Base-by-base conservation (phyloP, 202 grass and related monocot genomes). In the Schoenoplectus triqueter region DNA sequence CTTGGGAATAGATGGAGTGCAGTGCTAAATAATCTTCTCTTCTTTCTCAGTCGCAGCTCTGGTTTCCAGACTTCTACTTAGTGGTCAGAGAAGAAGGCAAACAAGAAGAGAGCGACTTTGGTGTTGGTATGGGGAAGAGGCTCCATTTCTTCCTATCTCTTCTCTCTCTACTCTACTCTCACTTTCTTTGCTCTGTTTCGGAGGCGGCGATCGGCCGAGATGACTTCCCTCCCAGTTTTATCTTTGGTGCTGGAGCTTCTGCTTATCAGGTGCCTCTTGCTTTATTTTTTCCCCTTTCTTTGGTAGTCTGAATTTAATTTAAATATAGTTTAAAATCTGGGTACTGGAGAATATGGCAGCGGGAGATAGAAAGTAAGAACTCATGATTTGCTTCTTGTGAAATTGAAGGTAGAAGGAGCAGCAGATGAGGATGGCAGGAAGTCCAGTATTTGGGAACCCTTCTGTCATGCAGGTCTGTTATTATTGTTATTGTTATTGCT, bases 381-480 rank as follows among this genome's bases (percentile, higher is more conserved):
- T 42, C 40, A 6, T 77, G 73, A 31, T 44, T n/a, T 81, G 54
- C 46, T 52, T 81, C n/a, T 73, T 42, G 7, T 66, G 55, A 59
- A 77, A 78, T 51, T 86, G 49, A 72, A 96, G 94, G 70, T 93
- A 31, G 92, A 94, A 90, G 92, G 92, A 42, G 92, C 92, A 8
- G 86, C 77, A 52, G 80, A 81, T 84, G 92, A 94, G 48, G 90
- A 90, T 90, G 88, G 92, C 9, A 92, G 86, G 41, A 87, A 88
- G 18, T 90, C 84, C 8, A 88, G 84, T 66, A 85, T 92, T 11
- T 94, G 86, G 88, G 92, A 94, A 21, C 83, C 90, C 54, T 90
- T 74, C 87, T 83, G 65, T 20, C 86, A 87, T 87, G 82, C 82
- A 57, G 91, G 91, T 93, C 68, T 15, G 48, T 79, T 8, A n/a